Evolutionary conservation across 441 rosid genomes (phyloP).

Genomic region (Pelargonium fulgidum): DNA sequence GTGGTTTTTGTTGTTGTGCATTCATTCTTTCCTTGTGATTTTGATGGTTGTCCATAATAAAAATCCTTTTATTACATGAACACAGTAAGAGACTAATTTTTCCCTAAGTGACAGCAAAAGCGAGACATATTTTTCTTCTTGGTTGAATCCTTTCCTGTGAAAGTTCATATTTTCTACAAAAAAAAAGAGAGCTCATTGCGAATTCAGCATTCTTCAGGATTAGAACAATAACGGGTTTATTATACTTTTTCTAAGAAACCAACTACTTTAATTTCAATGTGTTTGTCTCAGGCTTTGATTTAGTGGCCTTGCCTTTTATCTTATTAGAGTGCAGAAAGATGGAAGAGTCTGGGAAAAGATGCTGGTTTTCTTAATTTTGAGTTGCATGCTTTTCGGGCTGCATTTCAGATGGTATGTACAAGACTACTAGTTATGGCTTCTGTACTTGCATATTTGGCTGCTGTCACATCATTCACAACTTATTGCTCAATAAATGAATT

Average conservation of each 20-base stretch:
- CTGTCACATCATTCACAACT: slow-evolving; percentile 12
- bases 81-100: neutral
- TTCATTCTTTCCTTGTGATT: neutral
- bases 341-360: slow-evolving; percentile 63
- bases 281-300: neutral
- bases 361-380: slow-evolving; percentile 78
- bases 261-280: neutral
- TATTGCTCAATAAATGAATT: neutral
- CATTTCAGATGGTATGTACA: slow-evolving; percentile 66
- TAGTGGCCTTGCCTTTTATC: slow-evolving; percentile 13
- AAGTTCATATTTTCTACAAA: neutral
- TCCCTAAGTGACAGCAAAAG: neutral
- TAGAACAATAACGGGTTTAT: neutral
- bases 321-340: slow-evolving; percentile 87
- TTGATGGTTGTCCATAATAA: neutral
- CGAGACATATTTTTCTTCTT: neutral
- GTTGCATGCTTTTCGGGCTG: slow-evolving; percentile 83
- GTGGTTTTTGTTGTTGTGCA: neutral
- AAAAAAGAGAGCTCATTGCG: neutral
- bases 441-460: neutral
- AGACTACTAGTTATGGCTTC: slow-evolving; percentile 4
- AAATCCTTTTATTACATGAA: neutral
- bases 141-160: neutral
- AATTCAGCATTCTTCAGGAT: neutral
- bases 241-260: neutral